Percentiles rank a stretch among this genome's conserved stretches.
Conservation (phyloP, 371 early-diverging fungal genomes). For the Mortierella sp. region DNA sequence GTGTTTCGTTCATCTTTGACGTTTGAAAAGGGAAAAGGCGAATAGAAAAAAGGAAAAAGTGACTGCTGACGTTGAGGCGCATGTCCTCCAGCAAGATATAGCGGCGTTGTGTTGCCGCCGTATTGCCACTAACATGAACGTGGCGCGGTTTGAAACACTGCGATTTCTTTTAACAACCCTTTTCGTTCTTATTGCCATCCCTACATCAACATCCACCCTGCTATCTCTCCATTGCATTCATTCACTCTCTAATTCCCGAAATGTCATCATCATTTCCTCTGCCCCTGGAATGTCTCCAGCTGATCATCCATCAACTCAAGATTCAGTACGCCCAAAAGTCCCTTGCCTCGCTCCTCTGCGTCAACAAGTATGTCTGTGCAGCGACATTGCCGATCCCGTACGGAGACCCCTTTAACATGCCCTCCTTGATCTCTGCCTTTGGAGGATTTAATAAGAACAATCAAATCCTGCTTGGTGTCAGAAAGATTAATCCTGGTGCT, state of each 20-base stretch:
- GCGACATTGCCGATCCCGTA: background rate
- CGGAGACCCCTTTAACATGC: background rate
- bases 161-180: no score
- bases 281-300: background rate
- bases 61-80: no score
- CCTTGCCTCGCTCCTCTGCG: background rate
- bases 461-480: background rate
- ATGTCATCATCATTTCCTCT: background rate
- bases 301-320: background rate
- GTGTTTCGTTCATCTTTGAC: no score
- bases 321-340: background rate
- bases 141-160: no score
- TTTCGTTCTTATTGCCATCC: no score
- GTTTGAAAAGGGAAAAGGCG: no score
- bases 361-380: background rate
- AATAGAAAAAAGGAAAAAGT: no score
- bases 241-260: background rate
- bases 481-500: background rate
- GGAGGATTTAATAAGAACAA: background rate
- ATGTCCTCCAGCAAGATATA: no score
- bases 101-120: no score
- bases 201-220: no score
- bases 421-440: background rate
- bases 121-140: no score
- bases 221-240: no score